Evolutionary conservation across 163 green algal genomes (phyloP), one percentile per base, ranked within the genome.

Genomic region (Scenedesmus sp.): DNA sequence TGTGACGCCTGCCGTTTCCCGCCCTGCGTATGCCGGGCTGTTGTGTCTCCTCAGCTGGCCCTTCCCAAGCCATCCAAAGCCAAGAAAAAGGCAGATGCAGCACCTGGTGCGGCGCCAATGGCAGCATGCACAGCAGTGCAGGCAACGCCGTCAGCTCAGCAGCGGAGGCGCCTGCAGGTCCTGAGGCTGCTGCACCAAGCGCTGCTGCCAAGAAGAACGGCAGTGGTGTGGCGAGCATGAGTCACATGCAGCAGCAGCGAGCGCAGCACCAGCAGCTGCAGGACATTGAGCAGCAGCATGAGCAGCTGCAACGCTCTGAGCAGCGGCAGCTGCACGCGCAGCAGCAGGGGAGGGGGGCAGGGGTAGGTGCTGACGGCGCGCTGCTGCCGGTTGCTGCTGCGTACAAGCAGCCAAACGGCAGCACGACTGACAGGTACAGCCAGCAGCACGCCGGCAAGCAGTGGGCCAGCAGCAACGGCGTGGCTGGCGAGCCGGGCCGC

Each of bases 221-320:
- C 5, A 24, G 7, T 43, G 79, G 43, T 68, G 40, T 68, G 42
- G 79, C 49, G 5, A 85, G 46, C 42, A 30, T 40, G 26, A 83
- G 24, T 44, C 15, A 72, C 33, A 3, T 85, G 37, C 37, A 33
- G 30, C 13, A 33, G 30, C 65, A 76, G 65, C 65, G 40, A 40
- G 65, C 30, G 26, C 6, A 40, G 56, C 9, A 70, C 56, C 3
- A 70, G 56, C 68, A 80, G 33, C 68, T 26, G 12, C 68, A 40
- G 49, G 46, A 76, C 18, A 35, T 73, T 35, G 46, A 72, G 81
- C 81, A 86, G 81, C 81, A 70, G 26, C 76, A 83, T 3, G 78
- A 42, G 49, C 81, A 73, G 26, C 81, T 73, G 51, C 24, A 56
- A 9, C 7, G 12, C 9, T 33, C 43, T 9, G 20, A 68, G 80